Evolutionary conservation across 148 eudicot species (phyloP).

Genomic region (Persicaria tinctoria): DNA sequence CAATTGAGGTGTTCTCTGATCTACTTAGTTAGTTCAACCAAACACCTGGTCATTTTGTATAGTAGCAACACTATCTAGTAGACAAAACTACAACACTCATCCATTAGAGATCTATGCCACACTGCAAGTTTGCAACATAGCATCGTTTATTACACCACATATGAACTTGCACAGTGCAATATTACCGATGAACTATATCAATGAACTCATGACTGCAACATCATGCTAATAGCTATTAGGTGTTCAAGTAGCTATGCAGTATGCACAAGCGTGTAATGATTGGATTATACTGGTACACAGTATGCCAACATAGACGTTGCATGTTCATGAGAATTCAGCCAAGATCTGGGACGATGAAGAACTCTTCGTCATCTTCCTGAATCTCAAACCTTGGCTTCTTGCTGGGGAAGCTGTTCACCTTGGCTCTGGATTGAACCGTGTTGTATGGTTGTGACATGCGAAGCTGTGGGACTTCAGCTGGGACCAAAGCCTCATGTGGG

Average conservation of each 20-base stretch:
- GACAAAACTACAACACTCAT: background rate
- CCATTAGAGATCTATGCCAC: background rate
- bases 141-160: background rate
- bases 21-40: no score
- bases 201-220: background rate
- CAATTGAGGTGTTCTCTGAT: no score
- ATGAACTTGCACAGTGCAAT: background rate
- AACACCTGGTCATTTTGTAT: no score
- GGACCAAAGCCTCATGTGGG: conserved; percentile 40
- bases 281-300: background rate
- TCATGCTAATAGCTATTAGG: background rate
- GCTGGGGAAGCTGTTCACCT: conserved; percentile 39
- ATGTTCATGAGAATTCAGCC: conserved; percentile 34
- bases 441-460: conserved; percentile 37
- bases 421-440: conserved; percentile 31
- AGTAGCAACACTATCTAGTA: no score
- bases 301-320: background rate
- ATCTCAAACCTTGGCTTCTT: conserved; percentile 76
- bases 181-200: background rate
- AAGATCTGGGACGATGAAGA: conserved; percentile 88
- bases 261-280: background rate
- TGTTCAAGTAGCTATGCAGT: background rate
- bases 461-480: conserved; percentile 95
- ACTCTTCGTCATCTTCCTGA: conserved; percentile 67
- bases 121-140: no score